Evolutionary conservation across 768 basidiomycete genomes (phyloP).

Genomic region (Mycena filopes): DNA sequence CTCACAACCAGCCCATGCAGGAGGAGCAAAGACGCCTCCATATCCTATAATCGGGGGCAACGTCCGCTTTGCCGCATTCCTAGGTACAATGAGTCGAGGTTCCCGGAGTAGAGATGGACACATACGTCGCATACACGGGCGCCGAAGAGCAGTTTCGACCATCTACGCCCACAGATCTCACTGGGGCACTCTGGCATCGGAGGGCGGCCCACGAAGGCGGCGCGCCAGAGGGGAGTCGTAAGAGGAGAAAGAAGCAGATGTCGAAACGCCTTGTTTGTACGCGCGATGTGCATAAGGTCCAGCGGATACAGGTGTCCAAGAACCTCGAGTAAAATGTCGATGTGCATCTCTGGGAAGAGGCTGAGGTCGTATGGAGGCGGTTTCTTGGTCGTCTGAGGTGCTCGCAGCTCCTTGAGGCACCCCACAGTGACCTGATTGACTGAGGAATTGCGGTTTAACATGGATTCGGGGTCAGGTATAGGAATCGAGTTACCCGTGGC

Average conservation of each 20-base stretch:
- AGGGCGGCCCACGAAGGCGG: constrained; percentile 27
- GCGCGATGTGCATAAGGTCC: constrained; percentile 47
- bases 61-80: constrained; percentile 19
- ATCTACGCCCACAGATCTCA: constrained; percentile 36
- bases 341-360: constrained; percentile 22
- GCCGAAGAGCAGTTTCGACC: constrained; percentile 40
- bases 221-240: constrained; percentile 39
- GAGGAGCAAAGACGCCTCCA: constrained; percentile 26
- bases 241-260: constrained; percentile 38
- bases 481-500: background rate
- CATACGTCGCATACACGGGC: constrained; percentile 38
- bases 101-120: background rate
- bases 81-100: background rate
- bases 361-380: constrained; percentile 4
- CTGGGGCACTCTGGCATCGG: constrained; percentile 36
- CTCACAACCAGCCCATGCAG: constrained; percentile 20
- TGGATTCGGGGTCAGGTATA: background rate
- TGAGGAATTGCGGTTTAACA: background rate
- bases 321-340: constrained; percentile 30
- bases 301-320: constrained; percentile 45
- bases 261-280: constrained; percentile 41
- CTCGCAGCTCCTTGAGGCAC: constrained; percentile 26
- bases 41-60: constrained; percentile 16
- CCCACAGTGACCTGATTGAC: constrained; percentile 24
- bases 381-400: background rate